Conservation (phyloP, 805 yeast species). For the Torulaspora maleeae region DNA sequence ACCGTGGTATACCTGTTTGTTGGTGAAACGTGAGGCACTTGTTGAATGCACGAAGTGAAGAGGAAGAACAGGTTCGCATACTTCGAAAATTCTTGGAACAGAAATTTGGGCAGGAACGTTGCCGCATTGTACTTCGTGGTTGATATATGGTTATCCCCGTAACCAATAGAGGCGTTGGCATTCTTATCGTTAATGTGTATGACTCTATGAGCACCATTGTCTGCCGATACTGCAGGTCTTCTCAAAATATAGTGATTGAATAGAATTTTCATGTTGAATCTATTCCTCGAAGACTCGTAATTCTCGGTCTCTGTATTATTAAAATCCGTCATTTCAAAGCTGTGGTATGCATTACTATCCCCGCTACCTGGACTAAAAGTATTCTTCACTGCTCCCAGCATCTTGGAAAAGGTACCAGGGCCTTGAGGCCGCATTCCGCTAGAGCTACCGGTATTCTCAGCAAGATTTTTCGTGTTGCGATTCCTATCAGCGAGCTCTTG, state of each 20-base stretch:
- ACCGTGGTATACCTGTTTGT: slow-evolving; percentile 94
- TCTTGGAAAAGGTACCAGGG: slow-evolving; percentile 21
- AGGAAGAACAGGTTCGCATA: slow-evolving; percentile 93
- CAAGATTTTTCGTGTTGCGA: slow-evolving; percentile 9
- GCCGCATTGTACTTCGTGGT: slow-evolving; percentile 94
- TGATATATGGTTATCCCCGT: slow-evolving; percentile 78
- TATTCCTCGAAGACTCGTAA: slow-evolving; percentile 33
- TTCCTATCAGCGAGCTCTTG: slow-evolving; percentile 18
- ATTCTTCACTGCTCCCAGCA: slow-evolving; percentile 18
- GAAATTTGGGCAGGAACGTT: slow-evolving; percentile 89
- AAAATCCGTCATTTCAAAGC: slow-evolving; percentile 33
- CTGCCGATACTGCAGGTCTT: slow-evolving; percentile 18
- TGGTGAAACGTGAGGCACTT: slow-evolving; percentile 94
- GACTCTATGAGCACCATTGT: slow-evolving; percentile 50
- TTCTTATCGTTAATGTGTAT: slow-evolving; percentile 61
- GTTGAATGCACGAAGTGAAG: slow-evolving; percentile 90
- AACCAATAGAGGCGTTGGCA: slow-evolving; percentile 52
- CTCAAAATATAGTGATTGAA: slow-evolving; percentile 37
- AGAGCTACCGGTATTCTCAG: slow-evolving; percentile 8
- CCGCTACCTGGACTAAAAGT: slow-evolving; percentile 15
- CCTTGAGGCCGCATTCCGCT: slow-evolving; percentile 5
- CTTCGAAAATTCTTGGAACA: slow-evolving; percentile 94
- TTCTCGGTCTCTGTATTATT: slow-evolving; percentile 25
- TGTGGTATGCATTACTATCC: slow-evolving; percentile 13
- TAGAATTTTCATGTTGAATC: slow-evolving; percentile 37